Evolutionary conservation across 352 stramenopile species (phyloP).

Genomic region (Phytophthora lateralis): DNA sequence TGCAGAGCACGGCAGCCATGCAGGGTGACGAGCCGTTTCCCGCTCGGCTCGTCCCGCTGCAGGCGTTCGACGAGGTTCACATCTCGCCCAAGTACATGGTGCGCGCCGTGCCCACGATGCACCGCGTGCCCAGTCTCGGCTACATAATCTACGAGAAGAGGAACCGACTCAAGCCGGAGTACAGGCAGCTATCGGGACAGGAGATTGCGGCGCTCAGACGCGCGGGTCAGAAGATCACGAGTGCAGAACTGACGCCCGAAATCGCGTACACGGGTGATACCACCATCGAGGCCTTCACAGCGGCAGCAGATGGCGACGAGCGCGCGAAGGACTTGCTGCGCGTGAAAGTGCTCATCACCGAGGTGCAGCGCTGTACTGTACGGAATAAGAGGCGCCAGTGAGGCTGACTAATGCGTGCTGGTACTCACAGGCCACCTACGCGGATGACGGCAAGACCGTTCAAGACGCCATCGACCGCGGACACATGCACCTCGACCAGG

Average conservation of each 20-base stretch:
- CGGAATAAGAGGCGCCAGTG: slow-evolving; percentile 4
- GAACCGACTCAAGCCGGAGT: slow-evolving; percentile 57
- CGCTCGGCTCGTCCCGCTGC: slow-evolving; percentile 52
- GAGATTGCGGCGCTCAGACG: slow-evolving; percentile 60
- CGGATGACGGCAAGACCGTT: slow-evolving; percentile 41
- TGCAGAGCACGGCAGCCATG: slow-evolving; percentile 62
- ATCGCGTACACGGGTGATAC: slow-evolving; percentile 89
- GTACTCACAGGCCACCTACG: slow-evolving; percentile 63
- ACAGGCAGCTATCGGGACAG: slow-evolving; percentile 33
- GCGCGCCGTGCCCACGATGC: slow-evolving; percentile 65
- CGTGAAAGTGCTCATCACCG: slow-evolving; percentile 77
- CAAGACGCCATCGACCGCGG: slow-evolving; percentile 56
- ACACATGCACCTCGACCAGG: slow-evolving; percentile 82
- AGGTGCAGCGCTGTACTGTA: slow-evolving; percentile 47
- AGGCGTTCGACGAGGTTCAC: slow-evolving; percentile 59
- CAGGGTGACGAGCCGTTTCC: slow-evolving; percentile 59
- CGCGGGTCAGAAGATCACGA: slow-evolving; percentile 53
- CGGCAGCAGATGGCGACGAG: slow-evolving; percentile 11
- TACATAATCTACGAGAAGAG: slow-evolving; percentile 76
- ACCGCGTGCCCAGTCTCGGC: slow-evolving; percentile 79
- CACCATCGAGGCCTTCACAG: slow-evolving; percentile 59
- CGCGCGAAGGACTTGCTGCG: slow-evolving; percentile 54
- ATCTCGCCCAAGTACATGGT: slow-evolving; percentile 66
- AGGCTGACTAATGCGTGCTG: slow-evolving; percentile 11
- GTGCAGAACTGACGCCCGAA: slow-evolving; percentile 40